These are phyloP conservation scores for Blastobotrys terrestris DNA, from an alignment of 805 yeast species.

Conservation along the genomic window DNA sequence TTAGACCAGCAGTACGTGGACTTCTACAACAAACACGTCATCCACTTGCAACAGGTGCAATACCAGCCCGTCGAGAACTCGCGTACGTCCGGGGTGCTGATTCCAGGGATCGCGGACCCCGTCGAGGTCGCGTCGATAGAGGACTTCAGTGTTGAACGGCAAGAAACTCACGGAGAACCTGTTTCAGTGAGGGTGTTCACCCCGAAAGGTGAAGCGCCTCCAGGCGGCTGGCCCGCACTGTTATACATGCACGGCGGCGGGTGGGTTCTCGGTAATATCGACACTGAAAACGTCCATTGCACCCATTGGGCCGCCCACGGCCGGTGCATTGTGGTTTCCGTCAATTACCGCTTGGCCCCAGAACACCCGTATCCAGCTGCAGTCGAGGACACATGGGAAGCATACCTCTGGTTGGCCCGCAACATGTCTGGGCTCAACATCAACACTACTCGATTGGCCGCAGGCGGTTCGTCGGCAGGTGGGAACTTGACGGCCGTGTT, in stretches of 20 bases:
- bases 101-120: slow-evolving; percentile 12
- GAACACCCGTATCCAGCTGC: slow-evolving; percentile 45
- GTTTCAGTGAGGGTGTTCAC: slow-evolving; percentile 33
- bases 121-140: slow-evolving; percentile 6
- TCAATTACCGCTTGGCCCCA: slow-evolving; percentile 49
- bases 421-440: slow-evolving; percentile 10
- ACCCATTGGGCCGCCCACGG: slow-evolving; percentile 34
- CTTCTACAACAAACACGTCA: slow-evolving; percentile 32
- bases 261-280: slow-evolving; percentile 37
- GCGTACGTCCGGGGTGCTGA: slow-evolving; percentile 9
- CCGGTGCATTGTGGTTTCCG: slow-evolving; percentile 37
- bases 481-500: slow-evolving; percentile 29
- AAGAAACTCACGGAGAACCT: slow-evolving; percentile 26
- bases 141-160: slow-evolving; percentile 12
- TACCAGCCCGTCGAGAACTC: slow-evolving; percentile 12
- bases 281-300: slow-evolving; percentile 39
- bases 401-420: slow-evolving; percentile 17
- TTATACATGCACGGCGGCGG: slow-evolving; percentile 43
- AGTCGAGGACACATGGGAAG: slow-evolving; percentile 39
- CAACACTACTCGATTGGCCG: slow-evolving; percentile 28
- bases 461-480: slow-evolving; percentile 45
- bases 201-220: slow-evolving; percentile 35
- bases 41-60: slow-evolving; percentile 18
- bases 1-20: slow-evolving; percentile 36
- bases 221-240: slow-evolving; percentile 35